A percentile compares a stretch with the other conserved stretches of the same genome.
Conservation (phyloP, 306 rosid genomes). For the Lathyrus oleraceus region DNA sequence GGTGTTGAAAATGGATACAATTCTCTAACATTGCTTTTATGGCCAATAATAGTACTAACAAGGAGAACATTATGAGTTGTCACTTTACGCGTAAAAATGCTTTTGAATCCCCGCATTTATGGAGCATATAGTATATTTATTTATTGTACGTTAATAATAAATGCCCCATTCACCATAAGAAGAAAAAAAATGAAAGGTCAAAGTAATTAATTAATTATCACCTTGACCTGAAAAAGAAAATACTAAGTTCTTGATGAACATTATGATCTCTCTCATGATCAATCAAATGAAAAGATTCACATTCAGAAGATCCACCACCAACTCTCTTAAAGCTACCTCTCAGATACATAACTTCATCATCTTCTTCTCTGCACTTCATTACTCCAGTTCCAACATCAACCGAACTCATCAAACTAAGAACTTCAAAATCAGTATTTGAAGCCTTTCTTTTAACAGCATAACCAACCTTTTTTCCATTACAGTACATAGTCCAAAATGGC, state of each 20-base stretch:
- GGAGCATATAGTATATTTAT: background rate
- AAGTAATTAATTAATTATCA: background rate
- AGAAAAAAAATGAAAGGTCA: background rate
- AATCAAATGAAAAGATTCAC: conserved; percentile 79
- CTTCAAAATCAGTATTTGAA: conserved; percentile 46
- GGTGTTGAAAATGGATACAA: background rate
- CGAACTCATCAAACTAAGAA: conserved; percentile 49
- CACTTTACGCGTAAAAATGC: background rate
- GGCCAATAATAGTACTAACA: background rate
- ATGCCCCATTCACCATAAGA: background rate
- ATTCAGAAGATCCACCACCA: conserved; percentile 63
- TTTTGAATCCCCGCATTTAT: background rate
- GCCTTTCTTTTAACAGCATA: conserved; percentile 58
- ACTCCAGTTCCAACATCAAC: conserved; percentile 70
- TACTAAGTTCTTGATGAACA: conserved; percentile 71
- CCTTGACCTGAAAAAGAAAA: conserved; percentile 55
- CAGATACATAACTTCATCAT: conserved; percentile 58
- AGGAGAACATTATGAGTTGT: conserved; percentile 29
- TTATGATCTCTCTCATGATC: conserved; percentile 56
- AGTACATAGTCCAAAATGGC: conserved; percentile 70
- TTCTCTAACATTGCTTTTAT: background rate
- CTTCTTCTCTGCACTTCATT: conserved; percentile 26
- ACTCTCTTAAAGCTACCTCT: conserved; percentile 75
- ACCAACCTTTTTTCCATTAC: conserved; percentile 72
- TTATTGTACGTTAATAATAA: background rate